A percentile compares a stretch with the other conserved stretches of the same genome.
Conservation (phyloP, 208 protist genomes). For the Wallacemonas collosoma region DNA sequence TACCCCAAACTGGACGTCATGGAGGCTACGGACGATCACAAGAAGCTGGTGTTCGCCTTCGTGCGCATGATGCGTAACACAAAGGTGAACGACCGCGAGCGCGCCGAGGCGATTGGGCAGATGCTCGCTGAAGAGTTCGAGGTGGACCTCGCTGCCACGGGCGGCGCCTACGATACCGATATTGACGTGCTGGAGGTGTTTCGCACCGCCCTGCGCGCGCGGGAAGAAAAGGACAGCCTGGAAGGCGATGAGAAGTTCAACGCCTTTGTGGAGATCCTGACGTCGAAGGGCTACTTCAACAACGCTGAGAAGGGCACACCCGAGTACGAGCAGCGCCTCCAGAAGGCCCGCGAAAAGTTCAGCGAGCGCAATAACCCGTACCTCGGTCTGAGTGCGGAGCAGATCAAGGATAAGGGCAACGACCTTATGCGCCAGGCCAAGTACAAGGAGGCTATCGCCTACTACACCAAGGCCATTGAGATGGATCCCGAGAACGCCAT, state of each 20-base stretch:
- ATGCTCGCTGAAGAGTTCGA: conserved; percentile 76
- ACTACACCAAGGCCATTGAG: conserved; percentile 94
- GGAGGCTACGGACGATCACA: conserved; percentile 70
- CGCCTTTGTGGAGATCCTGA: conserved; percentile 83
- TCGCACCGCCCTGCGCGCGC: conserved; percentile 43
- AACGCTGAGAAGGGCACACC: conserved; percentile 63
- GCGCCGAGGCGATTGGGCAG: conserved; percentile 50
- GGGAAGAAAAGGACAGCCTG: conserved; percentile 34
- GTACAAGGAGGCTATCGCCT: conserved; percentile 93
- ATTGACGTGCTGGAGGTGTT: conserved; percentile 75
- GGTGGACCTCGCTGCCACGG: conserved; percentile 71
- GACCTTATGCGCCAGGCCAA: conserved; percentile 89
- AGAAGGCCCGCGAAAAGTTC: conserved; percentile 90
- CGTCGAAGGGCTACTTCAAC: conserved; percentile 92
- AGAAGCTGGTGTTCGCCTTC: conserved; percentile 88
- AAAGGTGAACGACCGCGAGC: conserved; percentile 41
- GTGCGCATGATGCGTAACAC: conserved; percentile 68
- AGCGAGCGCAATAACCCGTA: conserved; percentile 91
- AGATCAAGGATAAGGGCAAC: conserved; percentile 94
- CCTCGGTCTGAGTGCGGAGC: conserved; percentile 86
- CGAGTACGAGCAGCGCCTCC: conserved; percentile 78
- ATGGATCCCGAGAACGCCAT: conserved; percentile 85
- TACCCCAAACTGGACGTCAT: conserved; percentile 14
- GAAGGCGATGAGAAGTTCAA: conserved; percentile 89
- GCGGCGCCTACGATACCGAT: conserved; percentile 65